Percentiles rank a stretch among this genome's conserved stretches.
These are phyloP conservation scores for Scedosporium boydii DNA, from an alignment of 2,329 filamentous ascomycete species.

Conservation along the genomic window DNA sequence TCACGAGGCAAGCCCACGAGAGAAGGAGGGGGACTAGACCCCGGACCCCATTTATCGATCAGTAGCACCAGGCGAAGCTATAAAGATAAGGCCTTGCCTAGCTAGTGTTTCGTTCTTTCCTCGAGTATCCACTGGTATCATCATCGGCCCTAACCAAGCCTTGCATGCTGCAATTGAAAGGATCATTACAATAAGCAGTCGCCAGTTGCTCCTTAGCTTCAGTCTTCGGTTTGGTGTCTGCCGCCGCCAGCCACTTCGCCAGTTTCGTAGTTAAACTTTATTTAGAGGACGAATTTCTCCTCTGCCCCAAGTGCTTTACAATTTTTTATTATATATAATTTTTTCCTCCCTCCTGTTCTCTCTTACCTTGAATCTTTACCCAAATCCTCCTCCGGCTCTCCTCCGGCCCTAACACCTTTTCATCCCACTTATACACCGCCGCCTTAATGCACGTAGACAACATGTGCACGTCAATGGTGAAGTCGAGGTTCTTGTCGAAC, in stretches of 20 bases:
- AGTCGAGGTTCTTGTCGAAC: conserved; percentile 68
- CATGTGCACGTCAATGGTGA: conserved; percentile 45
- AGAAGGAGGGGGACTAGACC: background rate
- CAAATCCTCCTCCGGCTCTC: background rate
- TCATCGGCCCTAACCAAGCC: too few species aligned
- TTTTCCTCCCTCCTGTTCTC: background rate
- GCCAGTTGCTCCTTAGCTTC: background rate
- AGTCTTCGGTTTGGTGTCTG: too few species aligned
- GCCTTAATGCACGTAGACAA: conserved; percentile 13
- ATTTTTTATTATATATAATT: background rate
- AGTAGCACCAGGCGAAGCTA: background rate
- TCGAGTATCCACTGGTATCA: too few species aligned
- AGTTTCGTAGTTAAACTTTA: too few species aligned
- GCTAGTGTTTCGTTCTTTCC: too few species aligned
- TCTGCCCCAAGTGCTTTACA: background rate
- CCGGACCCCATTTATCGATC: background rate
- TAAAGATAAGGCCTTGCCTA: background rate
- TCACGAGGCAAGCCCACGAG: background rate
- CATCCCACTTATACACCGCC: background rate
- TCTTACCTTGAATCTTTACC: background rate
- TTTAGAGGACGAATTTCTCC: too few species aligned
- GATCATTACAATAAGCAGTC: background rate
- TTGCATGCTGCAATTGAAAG: background rate
- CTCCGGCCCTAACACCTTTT: background rate
- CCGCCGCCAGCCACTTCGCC: too few species aligned